phyloP scores from a whole-genome alignment of 805 yeast genomes.

The Cyberlindnera americana region DNA sequence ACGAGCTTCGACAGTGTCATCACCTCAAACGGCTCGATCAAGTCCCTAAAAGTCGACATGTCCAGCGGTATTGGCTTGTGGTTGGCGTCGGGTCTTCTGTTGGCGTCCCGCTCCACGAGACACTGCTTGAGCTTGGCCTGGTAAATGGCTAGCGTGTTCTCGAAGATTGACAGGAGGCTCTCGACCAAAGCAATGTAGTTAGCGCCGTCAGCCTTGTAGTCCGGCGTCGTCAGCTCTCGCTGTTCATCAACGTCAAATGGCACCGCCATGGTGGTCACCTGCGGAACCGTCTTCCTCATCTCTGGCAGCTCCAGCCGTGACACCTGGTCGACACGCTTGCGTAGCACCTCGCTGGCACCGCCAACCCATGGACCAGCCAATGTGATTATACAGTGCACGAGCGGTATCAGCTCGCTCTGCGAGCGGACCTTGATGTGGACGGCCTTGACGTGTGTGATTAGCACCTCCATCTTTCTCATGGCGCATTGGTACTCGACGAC shows the following conservation, averaged over 20 bases:
- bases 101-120: conserved; percentile 29
- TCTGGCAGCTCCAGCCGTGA: conserved; percentile 7
- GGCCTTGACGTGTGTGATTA: conserved; percentile 33
- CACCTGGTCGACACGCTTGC: conserved; percentile 12
- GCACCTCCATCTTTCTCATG: conserved; percentile 40
- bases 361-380: conserved; percentile 17
- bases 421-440: conserved; percentile 17
- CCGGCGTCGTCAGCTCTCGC: conserved; percentile 7
- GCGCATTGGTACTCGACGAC: conserved; percentile 58
- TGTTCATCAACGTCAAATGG: conserved; percentile 25
- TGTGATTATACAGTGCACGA: conserved; percentile 15
- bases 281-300: conserved; percentile 9
- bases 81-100: conserved; percentile 29
- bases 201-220: conserved; percentile 1
- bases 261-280: conserved; percentile 14
- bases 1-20: conserved; percentile 34
- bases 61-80: conserved; percentile 30
- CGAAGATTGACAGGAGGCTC: conserved; percentile 18
- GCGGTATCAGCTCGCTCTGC: conserved; percentile 9
- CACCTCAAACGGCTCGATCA: conserved; percentile 32
- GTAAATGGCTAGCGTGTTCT: conserved; percentile 29
- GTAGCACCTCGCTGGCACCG: conserved; percentile 14
- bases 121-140: conserved; percentile 30
- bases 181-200: conserved; percentile 11
- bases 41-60: conserved; percentile 28